A percentile compares a stretch with the other conserved stretches of the same genome.
Conservation (phyloP, 176 grass and related monocot genomes). For the Panicum miliaceum region DNA sequence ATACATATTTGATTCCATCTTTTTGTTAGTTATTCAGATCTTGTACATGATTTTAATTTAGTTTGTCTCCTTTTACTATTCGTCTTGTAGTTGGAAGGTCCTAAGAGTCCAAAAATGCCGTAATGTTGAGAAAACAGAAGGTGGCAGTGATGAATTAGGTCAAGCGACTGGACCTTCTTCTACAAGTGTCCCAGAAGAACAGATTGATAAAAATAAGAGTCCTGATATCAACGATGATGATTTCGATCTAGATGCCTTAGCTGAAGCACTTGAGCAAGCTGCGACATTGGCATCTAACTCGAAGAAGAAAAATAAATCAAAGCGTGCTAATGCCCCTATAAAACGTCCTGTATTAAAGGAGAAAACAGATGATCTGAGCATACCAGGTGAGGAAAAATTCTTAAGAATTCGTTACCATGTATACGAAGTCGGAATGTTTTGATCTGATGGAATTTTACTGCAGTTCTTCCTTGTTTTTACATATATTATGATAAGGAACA, state of each 20-base stretch:
- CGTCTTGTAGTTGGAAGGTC: slow-evolving; percentile 78
- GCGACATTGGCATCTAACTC: slow-evolving; percentile 67
- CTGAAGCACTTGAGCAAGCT: slow-evolving; percentile 70
- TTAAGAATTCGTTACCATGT: background rate
- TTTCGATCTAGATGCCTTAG: slow-evolving; percentile 75
- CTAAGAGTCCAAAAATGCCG: slow-evolving; percentile 68
- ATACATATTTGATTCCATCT: background rate
- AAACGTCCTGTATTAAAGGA: slow-evolving; percentile 45
- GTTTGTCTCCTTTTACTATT: background rate
- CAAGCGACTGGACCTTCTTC: slow-evolving; percentile 25
- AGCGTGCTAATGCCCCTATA: slow-evolving; percentile 33
- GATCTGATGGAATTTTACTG: slow-evolving; percentile 32
- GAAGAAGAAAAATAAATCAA: slow-evolving; percentile 70
- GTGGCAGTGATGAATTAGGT: slow-evolving; percentile 18
- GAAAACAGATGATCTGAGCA: slow-evolving; percentile 39
- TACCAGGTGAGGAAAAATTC: slow-evolving; percentile 53
- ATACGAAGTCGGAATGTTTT: background rate
- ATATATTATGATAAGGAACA: slow-evolving; percentile 69
- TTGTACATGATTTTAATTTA: slow-evolving; percentile 9
- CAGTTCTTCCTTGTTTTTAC: slow-evolving; percentile 96
- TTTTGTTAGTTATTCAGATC: background rate
- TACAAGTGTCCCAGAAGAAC: slow-evolving; percentile 34
- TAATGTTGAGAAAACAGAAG: slow-evolving; percentile 32
- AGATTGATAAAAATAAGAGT: slow-evolving; percentile 34
- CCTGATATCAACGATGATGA: slow-evolving; percentile 51